Evolutionary conservation across 1,284 basidiomycete genomes (phyloP), one percentile per base, ranked within the genome.

Genomic region (Inonotus obliquus): DNA sequence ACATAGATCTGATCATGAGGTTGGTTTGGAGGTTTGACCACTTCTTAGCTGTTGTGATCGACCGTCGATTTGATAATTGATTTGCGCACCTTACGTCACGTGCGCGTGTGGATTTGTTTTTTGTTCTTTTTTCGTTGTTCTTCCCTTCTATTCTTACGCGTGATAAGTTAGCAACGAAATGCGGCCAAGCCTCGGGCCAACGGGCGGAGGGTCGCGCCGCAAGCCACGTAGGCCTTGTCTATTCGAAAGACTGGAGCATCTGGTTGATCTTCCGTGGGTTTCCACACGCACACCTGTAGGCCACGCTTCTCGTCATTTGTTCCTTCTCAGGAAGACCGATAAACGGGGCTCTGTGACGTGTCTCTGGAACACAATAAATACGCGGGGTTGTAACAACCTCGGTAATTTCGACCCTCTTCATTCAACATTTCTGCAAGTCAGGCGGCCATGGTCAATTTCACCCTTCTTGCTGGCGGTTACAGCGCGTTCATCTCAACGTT

Each of bases 401-500:
- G 27, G 5, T 37, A 27, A n/a, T 17, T 35, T 17, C 51, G 27
- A 35, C 17, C 27, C 32, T 32, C 51, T 32, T 39, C 37, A 19
- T 23, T 21, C 39, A 29, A 35, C 13, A 38, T n/a, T 7, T n/a
- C 19, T 39, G 35, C 53, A 47, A 47, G 35, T 17, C 47, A 19
- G 39, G n/a, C 44, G 49, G 56, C 60, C 57, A 84, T 84, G 82
- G 82, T 84, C 66, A 75, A 80, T 61, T 81, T 84, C 70, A 83
- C 77, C 11, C 83, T 87, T 59, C 75, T 86, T 48, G 84, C 83
- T 27, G 84, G 84, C 38, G 84, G 84, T 10, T 86, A 84, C 68
- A 76, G 79, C 61, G 72, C 78, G 47, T 84, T 85, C 66, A 76
- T 86, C 62, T 82, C 82, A n/a, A 79, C 82, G 1, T 85, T 85